Percentiles rank a stretch among this genome's conserved stretches.
These are phyloP conservation scores for Ophiocordyceps robertsii DNA, from an alignment of 2,329 filamentous ascomycete species.

Conservation along the genomic window DNA sequence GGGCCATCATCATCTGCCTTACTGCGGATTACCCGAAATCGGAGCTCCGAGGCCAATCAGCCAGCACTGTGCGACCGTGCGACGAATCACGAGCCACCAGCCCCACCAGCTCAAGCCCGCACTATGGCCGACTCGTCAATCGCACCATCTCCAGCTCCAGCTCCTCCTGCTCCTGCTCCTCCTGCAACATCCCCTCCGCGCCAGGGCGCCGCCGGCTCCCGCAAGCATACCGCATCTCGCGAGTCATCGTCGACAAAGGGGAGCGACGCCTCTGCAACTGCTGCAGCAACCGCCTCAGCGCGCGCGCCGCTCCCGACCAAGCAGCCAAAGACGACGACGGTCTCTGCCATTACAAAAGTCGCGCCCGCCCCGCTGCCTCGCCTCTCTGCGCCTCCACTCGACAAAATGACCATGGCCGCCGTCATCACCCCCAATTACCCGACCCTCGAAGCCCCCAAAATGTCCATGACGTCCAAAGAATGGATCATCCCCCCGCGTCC, in stretches of 20 bases:
- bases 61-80: not conserved
- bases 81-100: slow-evolving; percentile 1
- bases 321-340: slow-evolving; percentile 5
- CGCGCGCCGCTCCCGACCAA: slow-evolving; percentile 11
- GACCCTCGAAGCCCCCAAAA: slow-evolving; percentile 28
- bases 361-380: slow-evolving; percentile 11
- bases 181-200: not conserved
- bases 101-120: slow-evolving; percentile 4
- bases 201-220: not conserved
- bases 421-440: slow-evolving; percentile 26
- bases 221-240: slow-evolving; percentile 1
- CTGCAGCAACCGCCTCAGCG: slow-evolving; percentile 5
- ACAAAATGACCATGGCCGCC: slow-evolving; percentile 34
- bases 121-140: slow-evolving; percentile 10
- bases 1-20: not conserved
- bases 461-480: slow-evolving; percentile 64
- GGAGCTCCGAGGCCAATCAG: slow-evolving; percentile 12
- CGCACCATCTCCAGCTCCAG: slow-evolving; percentile 7
- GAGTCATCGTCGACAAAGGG: not conserved
- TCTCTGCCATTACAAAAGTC: slow-evolving; percentile 7
- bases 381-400: slow-evolving; percentile 21
- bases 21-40: slow-evolving; percentile 4
- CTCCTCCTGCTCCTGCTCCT: slow-evolving; percentile 8
- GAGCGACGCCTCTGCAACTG: slow-evolving; percentile 6
- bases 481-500: slow-evolving; percentile 76